A percentile compares a stretch with the other conserved stretches of the same genome.
phyloP scores from a whole-genome alignment of 805 yeast species.

The Nakazawaea laoshanensis region DNA sequence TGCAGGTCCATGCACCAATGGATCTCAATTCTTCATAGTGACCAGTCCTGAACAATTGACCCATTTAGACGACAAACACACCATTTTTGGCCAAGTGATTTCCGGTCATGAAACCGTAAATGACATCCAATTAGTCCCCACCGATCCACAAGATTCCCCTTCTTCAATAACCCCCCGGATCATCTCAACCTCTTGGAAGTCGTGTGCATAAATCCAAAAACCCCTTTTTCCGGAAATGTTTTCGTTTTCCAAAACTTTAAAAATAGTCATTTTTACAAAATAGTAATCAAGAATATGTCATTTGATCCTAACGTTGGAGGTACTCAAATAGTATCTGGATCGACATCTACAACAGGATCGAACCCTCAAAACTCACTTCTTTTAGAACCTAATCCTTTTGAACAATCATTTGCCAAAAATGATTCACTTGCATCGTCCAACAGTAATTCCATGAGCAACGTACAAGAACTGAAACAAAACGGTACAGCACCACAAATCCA shows the following conservation, averaged over 20 bases:
- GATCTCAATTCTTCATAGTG: slow-evolving; percentile 53
- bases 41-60: slow-evolving; percentile 27
- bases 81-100: slow-evolving; percentile 46
- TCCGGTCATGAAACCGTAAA: slow-evolving; percentile 41
- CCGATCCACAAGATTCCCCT: slow-evolving; percentile 40
- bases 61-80: slow-evolving; percentile 51
- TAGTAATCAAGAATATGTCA: slow-evolving; percentile 1
- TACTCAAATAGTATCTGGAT: slow-evolving; percentile 1
- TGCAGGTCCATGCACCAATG: slow-evolving; percentile 50
- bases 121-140: slow-evolving; percentile 34
- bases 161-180: slow-evolving; percentile 3
- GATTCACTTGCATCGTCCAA: slow-evolving; percentile 17
- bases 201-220: too few relatives aligned
- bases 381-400: slow-evolving; percentile 91
- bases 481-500: slow-evolving; percentile 19
- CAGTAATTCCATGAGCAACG: slow-evolving; percentile 10
- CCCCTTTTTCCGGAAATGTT: too few relatives aligned
- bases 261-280: background rate
- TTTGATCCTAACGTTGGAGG: slow-evolving; percentile 1
- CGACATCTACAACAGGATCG: background rate
- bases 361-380: slow-evolving; percentile 6
- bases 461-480: slow-evolving; percentile 5
- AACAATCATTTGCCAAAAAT: slow-evolving; percentile 74
- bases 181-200: too few relatives aligned
- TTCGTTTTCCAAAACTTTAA: too few relatives aligned